These are phyloP conservation scores for Alternaria postmessia DNA, from an alignment of 2,329 filamentous ascomycete species.

Conservation along the genomic window DNA sequence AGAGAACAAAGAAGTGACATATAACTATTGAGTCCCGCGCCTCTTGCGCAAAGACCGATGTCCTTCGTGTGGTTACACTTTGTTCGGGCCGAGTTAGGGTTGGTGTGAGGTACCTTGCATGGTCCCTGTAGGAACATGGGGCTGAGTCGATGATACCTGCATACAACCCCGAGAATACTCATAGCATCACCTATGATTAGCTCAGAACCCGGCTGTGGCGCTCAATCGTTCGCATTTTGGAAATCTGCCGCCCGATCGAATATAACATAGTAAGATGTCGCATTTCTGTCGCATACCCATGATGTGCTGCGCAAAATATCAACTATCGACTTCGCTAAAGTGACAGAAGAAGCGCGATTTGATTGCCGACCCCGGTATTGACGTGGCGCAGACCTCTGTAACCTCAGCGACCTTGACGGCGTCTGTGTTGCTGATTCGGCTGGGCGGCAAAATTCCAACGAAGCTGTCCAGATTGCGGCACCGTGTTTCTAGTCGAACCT, in stretches of 20 bases:
- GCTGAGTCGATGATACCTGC: slow-evolving; percentile 35
- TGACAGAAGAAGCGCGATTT: slow-evolving; percentile 4
- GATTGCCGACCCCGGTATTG: slow-evolving; percentile 2
- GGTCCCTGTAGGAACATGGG: slow-evolving; percentile 35
- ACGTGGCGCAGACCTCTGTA: slow-evolving; percentile 8
- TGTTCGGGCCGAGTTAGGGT: slow-evolving; percentile 33
- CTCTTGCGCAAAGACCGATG: slow-evolving; percentile 34
- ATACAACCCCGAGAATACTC: slow-evolving; percentile 38
- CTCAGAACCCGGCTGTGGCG: slow-evolving; percentile 15
- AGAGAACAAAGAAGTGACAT: slow-evolving; percentile 33
- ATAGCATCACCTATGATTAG: slow-evolving; percentile 45
- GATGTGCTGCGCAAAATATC: slow-evolving; percentile 6
- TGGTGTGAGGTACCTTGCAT: slow-evolving; percentile 24
- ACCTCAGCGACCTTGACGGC: neutral
- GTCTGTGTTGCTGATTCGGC: neutral
- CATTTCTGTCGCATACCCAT: slow-evolving; percentile 11
- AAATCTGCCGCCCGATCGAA: slow-evolving; percentile 1
- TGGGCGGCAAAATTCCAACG: neutral
- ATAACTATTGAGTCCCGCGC: slow-evolving; percentile 32
- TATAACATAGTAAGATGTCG: slow-evolving; percentile 5
- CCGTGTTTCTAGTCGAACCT: slow-evolving; percentile 3
- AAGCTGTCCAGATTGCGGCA: slow-evolving; percentile 7
- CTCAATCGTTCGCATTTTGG: slow-evolving; percentile 19
- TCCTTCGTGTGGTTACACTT: slow-evolving; percentile 23
- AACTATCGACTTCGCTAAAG: slow-evolving; percentile 5